Base-by-base conservation (phyloP, 2,329 filamentous ascomycete genomes). In the Amauroascus niger region DNA sequence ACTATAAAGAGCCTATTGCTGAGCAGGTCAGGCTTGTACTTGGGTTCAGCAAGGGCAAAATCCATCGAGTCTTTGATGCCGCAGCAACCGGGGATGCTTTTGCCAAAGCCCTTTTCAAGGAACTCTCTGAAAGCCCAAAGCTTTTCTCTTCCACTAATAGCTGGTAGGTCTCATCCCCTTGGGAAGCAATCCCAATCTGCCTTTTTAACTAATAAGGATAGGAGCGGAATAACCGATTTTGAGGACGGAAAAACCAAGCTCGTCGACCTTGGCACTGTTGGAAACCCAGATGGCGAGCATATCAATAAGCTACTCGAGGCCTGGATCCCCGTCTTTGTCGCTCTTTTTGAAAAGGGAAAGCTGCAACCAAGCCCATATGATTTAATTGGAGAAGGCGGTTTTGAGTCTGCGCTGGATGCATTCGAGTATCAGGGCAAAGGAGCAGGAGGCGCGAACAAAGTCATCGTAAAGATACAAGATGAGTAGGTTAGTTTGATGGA, bases 41-140 rank as follows among this genome's bases (percentile, higher is more conserved):
- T 24, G 33, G 40, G 2, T 53, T 63, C 30, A 69, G 66, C 7
- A 57, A 56, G 14, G 63, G 62, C 30, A 60, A 63, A 9, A 52
- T 66, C 8, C 57, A 58, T 47, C 58, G 60, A 3, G 59, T 65
- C 53, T 64, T 65, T 49, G 67, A 69, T 52, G 65, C 67, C 11
- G 64, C 64, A 8, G 62, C 64, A 6, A 57, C 59, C 1, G 64
- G 68, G 35, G 61, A 65, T 52, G 55, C 49, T 14, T 57, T 68
- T 40, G 59, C 63, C 32, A 61, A 56, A 39, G 57, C 57, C 41
- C 50, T 62, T 16, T 63, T 63, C 56, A 60, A 60, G 52, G 49
- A 57, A 32, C 49, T 56, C 30, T 30, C 48, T 9, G 37, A 58
- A 41, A 58, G 47, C 51, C 58, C 55, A 28, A 64, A 60, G 55